Evolutionary conservation across 495 filamentous ascomycete species (phyloP), one percentile per base, ranked within the genome.

Genomic region (Hypoxylon lenormandii): DNA sequence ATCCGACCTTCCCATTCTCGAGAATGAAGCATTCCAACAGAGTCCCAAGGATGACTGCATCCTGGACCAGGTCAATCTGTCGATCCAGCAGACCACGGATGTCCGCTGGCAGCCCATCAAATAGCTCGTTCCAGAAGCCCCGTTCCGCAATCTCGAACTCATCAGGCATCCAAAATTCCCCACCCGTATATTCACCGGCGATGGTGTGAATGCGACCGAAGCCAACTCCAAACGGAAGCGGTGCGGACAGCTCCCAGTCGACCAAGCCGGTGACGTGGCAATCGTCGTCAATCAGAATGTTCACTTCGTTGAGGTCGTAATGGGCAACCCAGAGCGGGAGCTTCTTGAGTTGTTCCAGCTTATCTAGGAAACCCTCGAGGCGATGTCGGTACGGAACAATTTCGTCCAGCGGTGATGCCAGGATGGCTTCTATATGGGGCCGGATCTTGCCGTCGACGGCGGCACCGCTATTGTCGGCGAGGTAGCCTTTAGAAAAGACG

Each of bases 231-330:
- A 79, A 77, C 19, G 76, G 74, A 26, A 72, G 65, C 19, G 76
- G 76, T 12, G 58, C 63, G 16, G 76, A 79, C 30, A 79, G 52
- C 62, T 78, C 72, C 77, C 74, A 76, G 69, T 78, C 76, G 28
- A 79, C 62, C 26, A 78, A 68, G 40, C 61, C 73, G 48, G 77
- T 69, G n/a, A 78, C 66, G 18, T 72, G 42, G 53, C 58, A 76
- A 38, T 78, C 59, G 60, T 74, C 71, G 54, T 78, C 67, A 23
- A 78, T 58, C 21, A 80, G 64, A 8, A 77, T 61, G 53, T 79
- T 80, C 30, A 78, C 62, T 10, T 74, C 64, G 64, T 79, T 79
- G 13, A 78, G 70, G 53, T 79, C 70, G 40, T 64, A 64, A 22
- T 69, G 66, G 19, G 76, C 23, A 28, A 79, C 60, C 63, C 70